These are phyloP conservation scores for Aspergillus aculeatus DNA, from an alignment of 2,329 filamentous ascomycete species.

Conservation along the genomic window DNA sequence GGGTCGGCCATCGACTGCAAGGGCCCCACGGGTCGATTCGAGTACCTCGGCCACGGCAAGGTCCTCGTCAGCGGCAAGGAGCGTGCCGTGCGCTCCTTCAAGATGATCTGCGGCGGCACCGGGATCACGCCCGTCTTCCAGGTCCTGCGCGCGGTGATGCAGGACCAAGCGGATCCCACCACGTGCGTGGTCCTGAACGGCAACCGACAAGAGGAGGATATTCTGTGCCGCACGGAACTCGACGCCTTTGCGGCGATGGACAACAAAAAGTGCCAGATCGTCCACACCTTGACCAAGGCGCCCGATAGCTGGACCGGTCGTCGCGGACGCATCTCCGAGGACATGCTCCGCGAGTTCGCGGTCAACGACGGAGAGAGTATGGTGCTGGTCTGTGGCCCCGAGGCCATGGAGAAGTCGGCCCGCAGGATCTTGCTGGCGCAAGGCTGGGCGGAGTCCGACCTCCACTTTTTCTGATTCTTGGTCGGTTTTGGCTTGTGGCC, in stretches of 20 bases:
- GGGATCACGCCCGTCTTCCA: conserved; percentile 92
- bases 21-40: conserved; percentile 82
- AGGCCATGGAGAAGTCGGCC: conserved; percentile 68
- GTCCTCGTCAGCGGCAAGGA: conserved; percentile 61
- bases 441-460: conserved; percentile 70
- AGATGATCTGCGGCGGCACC: conserved; percentile 87
- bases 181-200: conserved; percentile 73
- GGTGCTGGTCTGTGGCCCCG: conserved; percentile 78
- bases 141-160: conserved; percentile 71
- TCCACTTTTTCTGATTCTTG: conserved; percentile 67
- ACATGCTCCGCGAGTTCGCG: conserved; percentile 61
- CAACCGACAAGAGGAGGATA: conserved; percentile 75
- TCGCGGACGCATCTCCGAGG: conserved; percentile 64
- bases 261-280: conserved; percentile 56
- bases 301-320: conserved; percentile 65
- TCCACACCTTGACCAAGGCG: conserved; percentile 69
- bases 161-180: conserved; percentile 63
- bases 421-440: conserved; percentile 56
- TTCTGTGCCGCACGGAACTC: conserved; percentile 73
- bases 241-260: conserved; percentile 60
- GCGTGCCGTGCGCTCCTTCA: conserved; percentile 63
- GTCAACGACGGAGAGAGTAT: conserved; percentile 53
- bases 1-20: conserved; percentile 80
- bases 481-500: no score
- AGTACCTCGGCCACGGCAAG: conserved; percentile 67